Conservation (phyloP, 2,329 filamentous ascomycete species). For the Elsinoe fawcettii region DNA sequence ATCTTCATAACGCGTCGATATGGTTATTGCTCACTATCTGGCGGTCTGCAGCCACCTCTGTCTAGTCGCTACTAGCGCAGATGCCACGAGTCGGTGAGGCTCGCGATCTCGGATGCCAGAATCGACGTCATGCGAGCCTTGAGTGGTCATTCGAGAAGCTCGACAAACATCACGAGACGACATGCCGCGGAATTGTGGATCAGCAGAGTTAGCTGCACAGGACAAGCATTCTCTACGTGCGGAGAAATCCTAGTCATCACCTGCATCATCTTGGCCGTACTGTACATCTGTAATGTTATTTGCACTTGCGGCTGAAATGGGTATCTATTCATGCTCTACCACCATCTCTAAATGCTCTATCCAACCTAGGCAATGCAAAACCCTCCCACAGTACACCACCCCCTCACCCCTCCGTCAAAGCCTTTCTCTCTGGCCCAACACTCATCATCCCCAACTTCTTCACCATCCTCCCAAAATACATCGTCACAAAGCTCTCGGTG, state of each 20-base stretch:
- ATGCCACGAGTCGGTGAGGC: constrained; percentile 13
- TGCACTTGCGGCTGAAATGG: background rate
- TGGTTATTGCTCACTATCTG: background rate
- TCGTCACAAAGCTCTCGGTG: constrained; percentile 70
- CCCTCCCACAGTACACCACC: background rate
- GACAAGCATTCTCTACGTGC: background rate
- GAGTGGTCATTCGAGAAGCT: background rate
- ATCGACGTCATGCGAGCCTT: background rate
- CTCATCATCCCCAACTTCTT: constrained; percentile 36
- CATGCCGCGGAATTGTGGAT: background rate
- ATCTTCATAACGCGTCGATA: background rate
- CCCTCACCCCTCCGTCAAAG: background rate
- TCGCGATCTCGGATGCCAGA: background rate
- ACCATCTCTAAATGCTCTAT: background rate
- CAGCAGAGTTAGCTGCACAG: background rate
- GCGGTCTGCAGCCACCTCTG: background rate
- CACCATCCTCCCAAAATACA: constrained; percentile 68
- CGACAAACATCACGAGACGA: constrained; percentile 3
- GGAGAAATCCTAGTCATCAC: background rate
- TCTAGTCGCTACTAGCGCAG: background rate
- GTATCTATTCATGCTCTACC: background rate
- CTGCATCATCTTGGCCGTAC: too few relatives aligned
- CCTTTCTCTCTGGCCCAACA: background rate
- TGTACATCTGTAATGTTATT: too few relatives aligned
- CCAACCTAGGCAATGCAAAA: background rate